phyloP scores from a whole-genome alignment of 495 filamentous ascomycete species.

The Ascodesmis nigricans region DNA sequence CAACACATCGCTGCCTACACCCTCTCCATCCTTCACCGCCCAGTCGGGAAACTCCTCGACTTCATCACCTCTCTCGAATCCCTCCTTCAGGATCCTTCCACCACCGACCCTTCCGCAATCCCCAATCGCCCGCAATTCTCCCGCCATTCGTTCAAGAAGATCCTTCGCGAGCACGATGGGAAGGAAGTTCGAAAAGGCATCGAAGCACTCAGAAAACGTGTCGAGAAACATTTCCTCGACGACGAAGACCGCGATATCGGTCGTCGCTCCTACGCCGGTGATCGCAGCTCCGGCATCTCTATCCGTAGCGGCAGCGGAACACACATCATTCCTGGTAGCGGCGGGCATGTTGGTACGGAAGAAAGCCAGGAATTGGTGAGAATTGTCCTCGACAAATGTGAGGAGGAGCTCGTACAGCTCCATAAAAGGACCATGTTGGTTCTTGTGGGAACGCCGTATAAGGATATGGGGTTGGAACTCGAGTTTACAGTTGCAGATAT shows the following conservation, averaged over 20 bases:
- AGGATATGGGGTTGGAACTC: conserved; percentile 35
- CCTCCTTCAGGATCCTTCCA: too few relatives aligned
- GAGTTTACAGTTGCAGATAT: conserved; percentile 40
- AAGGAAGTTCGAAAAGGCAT: conserved; percentile 70
- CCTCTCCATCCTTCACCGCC: too few relatives aligned
- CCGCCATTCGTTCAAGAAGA: conserved; percentile 75
- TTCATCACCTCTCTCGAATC: too few relatives aligned
- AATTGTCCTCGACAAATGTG: conserved; percentile 62
- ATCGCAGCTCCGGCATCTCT: too few relatives aligned
- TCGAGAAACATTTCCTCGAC: conserved; percentile 91
- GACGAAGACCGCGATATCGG: conserved; percentile 49
- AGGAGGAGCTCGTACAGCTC: conserved; percentile 51
- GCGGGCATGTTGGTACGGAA: too few relatives aligned
- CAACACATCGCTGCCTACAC: too few relatives aligned
- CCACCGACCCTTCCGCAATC: too few relatives aligned
- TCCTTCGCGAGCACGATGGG: conserved; percentile 52
- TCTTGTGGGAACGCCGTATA: conserved; percentile 36
- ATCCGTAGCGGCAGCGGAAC: too few relatives aligned
- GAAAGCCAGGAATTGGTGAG: conserved; percentile 46
- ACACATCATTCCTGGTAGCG: too few relatives aligned
- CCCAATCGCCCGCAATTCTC: too few relatives aligned
- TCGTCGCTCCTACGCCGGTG: too few relatives aligned
- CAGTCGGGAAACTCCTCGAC: too few relatives aligned
- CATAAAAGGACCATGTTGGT: conserved; percentile 47
- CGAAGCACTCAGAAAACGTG: conserved; percentile 63